Base-by-base conservation (phyloP, 208 protist species). In the Crithidia acanthocephali region DNA sequence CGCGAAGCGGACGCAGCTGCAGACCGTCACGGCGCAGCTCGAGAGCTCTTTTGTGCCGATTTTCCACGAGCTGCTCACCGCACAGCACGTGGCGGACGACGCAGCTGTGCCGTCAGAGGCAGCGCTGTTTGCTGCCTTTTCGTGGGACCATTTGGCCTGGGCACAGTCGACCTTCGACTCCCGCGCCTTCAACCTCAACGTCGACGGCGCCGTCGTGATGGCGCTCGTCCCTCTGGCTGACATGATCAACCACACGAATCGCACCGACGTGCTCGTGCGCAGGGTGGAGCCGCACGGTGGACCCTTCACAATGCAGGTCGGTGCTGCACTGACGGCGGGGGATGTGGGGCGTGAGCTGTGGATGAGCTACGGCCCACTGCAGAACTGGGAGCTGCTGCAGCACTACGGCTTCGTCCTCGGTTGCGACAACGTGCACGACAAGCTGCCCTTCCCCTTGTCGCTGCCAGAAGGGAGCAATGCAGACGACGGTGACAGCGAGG, bases 281-380 rank as follows among this genome's bases (percentile, higher is more conserved):
- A 74, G 65, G 32, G 90, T 97, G 27, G 86, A 92, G 65, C 62
- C 37, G 22, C 16, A 84, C 55, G 86, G 76, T 8, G 93, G 93
- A 1, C 83, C 86, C 27, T 95, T 97, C 79, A 87, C 90, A 2
- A 87, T 95, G 87, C 74, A 90, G 63, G 79, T 91, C 22, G 90
- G 90, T 11, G 88, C 92, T 13, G 74, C 83, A 16, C 72, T 97
- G 6, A 80, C 72, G 1, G 57, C 56, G 0, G 70, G 59, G 1
- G 89, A 92, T 61, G 74, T 93, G 23, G 89, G 86, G 8, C 84
- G 84, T 7, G 90, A 97, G 81, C 68, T 95, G 62, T 93, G 86
- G 86, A 96, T 97, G 91, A 95, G 90, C 77, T 97, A 97, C 80
- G 94, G 94, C n/a, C 94, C 94, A 11, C 77, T 97, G 67, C 91